These are phyloP conservation scores for Pichia ethanolica DNA, from an alignment of 805 yeast species.

Conservation along the genomic window DNA sequence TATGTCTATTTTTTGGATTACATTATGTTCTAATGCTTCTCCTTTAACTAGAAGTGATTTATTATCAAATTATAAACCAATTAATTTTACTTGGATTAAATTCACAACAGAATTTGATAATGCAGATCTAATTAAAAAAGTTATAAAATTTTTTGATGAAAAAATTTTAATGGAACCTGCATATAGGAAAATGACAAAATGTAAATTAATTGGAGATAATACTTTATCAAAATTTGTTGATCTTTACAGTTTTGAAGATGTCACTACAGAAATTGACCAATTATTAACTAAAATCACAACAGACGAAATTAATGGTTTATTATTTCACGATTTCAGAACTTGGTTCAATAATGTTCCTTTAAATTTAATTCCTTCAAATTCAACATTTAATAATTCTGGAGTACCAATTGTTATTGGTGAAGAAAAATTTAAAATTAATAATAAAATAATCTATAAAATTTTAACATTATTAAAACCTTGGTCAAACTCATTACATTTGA, in stretches of 20 bases:
- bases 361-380: constrained; percentile 10
- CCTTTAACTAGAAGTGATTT: constrained; percentile 59
- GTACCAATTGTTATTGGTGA: constrained; percentile 41
- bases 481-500: constrained; percentile 62
- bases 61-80: constrained; percentile 45
- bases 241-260: constrained; percentile 31
- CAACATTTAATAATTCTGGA: constrained; percentile 26
- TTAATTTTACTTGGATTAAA: constrained; percentile 64
- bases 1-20: constrained; percentile 56
- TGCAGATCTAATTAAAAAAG: constrained; percentile 29
- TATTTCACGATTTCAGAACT: constrained; percentile 39
- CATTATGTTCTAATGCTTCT: constrained; percentile 41
- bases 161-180: constrained; percentile 50
- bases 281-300: constrained; percentile 45
- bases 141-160: constrained; percentile 42
- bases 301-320: constrained; percentile 42
- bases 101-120: constrained; percentile 50
- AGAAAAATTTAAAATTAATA: constrained; percentile 51
- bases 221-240: constrained; percentile 51
- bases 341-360: constrained; percentile 34
- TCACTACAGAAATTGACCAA: constrained; percentile 34
- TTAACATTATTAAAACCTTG: constrained; percentile 69
- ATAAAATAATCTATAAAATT: constrained; percentile 57
- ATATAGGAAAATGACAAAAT: constrained; percentile 62
- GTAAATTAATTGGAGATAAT: constrained; percentile 73